Conservation (phyloP, 192 early-diverging fungal species). For the Jimgerdemannia lactiflua region DNA sequence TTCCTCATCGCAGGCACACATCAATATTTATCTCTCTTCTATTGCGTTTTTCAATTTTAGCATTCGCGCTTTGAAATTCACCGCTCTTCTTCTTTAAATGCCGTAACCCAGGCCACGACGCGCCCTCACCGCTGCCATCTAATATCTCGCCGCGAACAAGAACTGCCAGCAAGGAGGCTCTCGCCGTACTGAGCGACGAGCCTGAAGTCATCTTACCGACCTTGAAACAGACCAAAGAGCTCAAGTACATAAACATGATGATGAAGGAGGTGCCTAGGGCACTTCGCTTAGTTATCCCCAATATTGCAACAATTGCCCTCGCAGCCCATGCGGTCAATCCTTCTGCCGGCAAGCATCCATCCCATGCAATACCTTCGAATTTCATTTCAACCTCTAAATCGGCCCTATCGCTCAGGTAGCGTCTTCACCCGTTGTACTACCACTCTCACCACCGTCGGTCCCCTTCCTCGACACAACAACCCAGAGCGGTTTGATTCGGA, state of each 20-base stretch:
- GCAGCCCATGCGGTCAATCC: slow-evolving; percentile 5
- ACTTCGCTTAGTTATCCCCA: too few species aligned
- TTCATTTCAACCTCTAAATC: too few species aligned
- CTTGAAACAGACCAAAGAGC: slow-evolving; percentile 45
- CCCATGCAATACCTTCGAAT: too few species aligned
- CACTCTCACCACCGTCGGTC: slow-evolving; percentile 19
- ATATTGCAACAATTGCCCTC: background rate
- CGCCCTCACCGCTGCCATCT: slow-evolving; percentile 35
- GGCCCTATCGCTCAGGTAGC: too few species aligned
- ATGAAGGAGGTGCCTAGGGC: slow-evolving; percentile 48
- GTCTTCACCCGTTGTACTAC: background rate
- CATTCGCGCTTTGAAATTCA: slow-evolving; percentile 46
- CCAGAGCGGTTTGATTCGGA: slow-evolving; percentile 18
- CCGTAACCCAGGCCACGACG: slow-evolving; percentile 28
- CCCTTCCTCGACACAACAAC: background rate
- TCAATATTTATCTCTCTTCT: too few species aligned
- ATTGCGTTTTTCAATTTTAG: background rate
- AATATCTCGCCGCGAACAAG: slow-evolving; percentile 40
- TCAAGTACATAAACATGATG: slow-evolving; percentile 48
- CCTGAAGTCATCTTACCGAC: slow-evolving; percentile 45
- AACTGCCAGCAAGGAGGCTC: slow-evolving; percentile 42
- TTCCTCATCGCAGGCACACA: slow-evolving; percentile 17
- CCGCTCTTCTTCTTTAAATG: slow-evolving; percentile 37
- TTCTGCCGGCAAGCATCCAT: background rate
- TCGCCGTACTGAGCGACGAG: slow-evolving; percentile 45